Percentiles rank a stretch among this genome's conserved stretches.
Conservation (phyloP, 2,329 filamentous ascomycete genomes). For the Penicillium nordicum region DNA sequence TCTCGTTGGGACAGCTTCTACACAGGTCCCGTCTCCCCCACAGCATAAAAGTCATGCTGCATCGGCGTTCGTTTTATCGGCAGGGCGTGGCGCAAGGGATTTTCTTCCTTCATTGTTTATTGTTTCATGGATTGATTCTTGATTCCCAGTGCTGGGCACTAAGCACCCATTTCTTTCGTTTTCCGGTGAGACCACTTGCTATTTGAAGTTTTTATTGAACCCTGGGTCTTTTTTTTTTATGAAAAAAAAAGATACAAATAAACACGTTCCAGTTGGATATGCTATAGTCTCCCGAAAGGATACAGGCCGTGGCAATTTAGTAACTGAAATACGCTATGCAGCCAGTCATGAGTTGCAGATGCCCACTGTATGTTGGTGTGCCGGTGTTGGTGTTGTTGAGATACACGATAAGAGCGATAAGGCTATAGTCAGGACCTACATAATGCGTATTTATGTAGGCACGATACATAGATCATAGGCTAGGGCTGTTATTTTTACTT, state of each 20-base stretch:
- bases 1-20: constrained; percentile 5
- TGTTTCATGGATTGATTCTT: background rate
- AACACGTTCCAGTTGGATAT: background rate
- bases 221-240: background rate
- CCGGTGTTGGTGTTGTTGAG: background rate
- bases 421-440: background rate
- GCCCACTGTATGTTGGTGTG: background rate
- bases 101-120: background rate
- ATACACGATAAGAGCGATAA: constrained; percentile 7
- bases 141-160: constrained; percentile 7
- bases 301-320: constrained; percentile 16
- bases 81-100: constrained; percentile 7
- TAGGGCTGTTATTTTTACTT: background rate
- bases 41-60: constrained; percentile 5
- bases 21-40: background rate
- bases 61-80: constrained; percentile 19
- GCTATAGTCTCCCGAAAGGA: background rate
- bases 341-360: constrained; percentile 3
- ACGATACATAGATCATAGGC: background rate
- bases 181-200: background rate
- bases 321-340: constrained; percentile 9
- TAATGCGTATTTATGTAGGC: background rate
- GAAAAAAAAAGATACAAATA: background rate
- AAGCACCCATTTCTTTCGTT: constrained; percentile 6
- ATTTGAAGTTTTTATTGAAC: background rate